These are phyloP conservation scores for Cicer bijugum DNA, from an alignment of 306 rosid genomes.

Conservation along the genomic window DNA sequence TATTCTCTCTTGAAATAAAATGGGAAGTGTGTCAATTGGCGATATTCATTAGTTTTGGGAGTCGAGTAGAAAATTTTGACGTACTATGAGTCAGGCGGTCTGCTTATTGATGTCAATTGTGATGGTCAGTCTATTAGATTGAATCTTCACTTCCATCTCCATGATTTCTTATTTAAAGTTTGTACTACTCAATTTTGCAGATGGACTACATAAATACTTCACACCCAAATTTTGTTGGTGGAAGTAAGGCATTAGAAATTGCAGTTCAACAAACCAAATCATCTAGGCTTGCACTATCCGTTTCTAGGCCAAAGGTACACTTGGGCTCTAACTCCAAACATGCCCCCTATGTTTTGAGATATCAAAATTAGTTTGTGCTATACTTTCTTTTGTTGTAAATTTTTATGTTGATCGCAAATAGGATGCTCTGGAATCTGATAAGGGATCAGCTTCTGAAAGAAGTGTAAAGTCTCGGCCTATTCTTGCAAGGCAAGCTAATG, in stretches of 20 bases:
- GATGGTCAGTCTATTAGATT: constrained; percentile 33
- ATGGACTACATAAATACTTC: constrained; percentile 99
- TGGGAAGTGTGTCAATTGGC: constrained; percentile 1
- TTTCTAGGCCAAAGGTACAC: constrained; percentile 75
- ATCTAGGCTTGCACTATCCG: constrained; percentile 63
- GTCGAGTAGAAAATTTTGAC: constrained; percentile 25
- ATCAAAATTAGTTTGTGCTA: constrained; percentile 2
- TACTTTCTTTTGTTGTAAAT: not conserved
- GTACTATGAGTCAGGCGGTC: not conserved
- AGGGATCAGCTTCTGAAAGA: constrained; percentile 82
- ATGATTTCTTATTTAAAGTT: constrained; percentile 17
- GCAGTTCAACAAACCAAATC: constrained; percentile 83
- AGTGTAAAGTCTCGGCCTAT: constrained; percentile 68
- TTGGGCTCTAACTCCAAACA: constrained; percentile 32
- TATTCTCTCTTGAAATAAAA: constrained; percentile 13
- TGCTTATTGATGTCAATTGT: constrained; percentile 5
- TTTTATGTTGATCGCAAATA: constrained; percentile 42
- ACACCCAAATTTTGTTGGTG: constrained; percentile 96
- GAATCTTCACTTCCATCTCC: constrained; percentile 30
- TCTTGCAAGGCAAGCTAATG: constrained; percentile 88
- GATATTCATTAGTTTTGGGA: constrained; percentile 3
- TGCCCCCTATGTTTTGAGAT: constrained; percentile 21
- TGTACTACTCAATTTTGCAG: constrained; percentile 56
- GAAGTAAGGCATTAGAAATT: constrained; percentile 84
- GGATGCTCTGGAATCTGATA: constrained; percentile 86